A percentile compares a stretch with the other conserved stretches of the same genome.
These are phyloP conservation scores for Aspergillus vadensis DNA, from an alignment of 2,329 filamentous ascomycete species.

Conservation along the genomic window DNA sequence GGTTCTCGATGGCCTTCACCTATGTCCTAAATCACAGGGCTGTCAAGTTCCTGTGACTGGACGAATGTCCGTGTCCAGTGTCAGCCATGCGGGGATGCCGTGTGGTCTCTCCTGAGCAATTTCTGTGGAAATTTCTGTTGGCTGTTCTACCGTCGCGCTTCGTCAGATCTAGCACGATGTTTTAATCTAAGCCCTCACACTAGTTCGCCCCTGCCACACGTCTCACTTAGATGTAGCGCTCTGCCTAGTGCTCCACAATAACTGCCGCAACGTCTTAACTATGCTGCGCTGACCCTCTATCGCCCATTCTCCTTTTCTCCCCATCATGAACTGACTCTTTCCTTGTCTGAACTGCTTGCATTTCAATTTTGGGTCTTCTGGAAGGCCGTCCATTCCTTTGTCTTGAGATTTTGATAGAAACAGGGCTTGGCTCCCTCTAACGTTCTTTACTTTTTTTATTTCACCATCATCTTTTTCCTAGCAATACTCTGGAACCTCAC, in stretches of 20 bases:
- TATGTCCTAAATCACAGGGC: conserved; percentile 2
- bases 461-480: neutral
- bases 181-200: conserved; percentile 19
- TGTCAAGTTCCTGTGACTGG: conserved; percentile 15
- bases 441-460: conserved; percentile 10
- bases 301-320: conserved; percentile 15
- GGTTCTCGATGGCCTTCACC: conserved; percentile 11
- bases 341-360: conserved; percentile 19
- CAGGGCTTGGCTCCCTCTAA: conserved; percentile 20
- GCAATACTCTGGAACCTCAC: neutral
- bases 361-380: conserved; percentile 36
- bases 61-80: neutral
- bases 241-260: conserved; percentile 22
- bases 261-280: conserved; percentile 14
- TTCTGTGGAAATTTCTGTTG: conserved; percentile 15
- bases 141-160: conserved; percentile 17
- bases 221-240: conserved; percentile 20
- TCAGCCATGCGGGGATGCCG: conserved; percentile 1
- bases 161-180: conserved; percentile 14
- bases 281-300: conserved; percentile 11
- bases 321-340: conserved; percentile 20
- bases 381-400: conserved; percentile 44
- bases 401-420: conserved; percentile 11
- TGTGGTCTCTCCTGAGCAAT: conserved; percentile 13
- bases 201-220: conserved; percentile 16